A percentile compares a stretch with the other conserved stretches of the same genome.
Conservation (phyloP, 768 basidiomycete genomes). For the Rhodotorula paludigena region DNA sequence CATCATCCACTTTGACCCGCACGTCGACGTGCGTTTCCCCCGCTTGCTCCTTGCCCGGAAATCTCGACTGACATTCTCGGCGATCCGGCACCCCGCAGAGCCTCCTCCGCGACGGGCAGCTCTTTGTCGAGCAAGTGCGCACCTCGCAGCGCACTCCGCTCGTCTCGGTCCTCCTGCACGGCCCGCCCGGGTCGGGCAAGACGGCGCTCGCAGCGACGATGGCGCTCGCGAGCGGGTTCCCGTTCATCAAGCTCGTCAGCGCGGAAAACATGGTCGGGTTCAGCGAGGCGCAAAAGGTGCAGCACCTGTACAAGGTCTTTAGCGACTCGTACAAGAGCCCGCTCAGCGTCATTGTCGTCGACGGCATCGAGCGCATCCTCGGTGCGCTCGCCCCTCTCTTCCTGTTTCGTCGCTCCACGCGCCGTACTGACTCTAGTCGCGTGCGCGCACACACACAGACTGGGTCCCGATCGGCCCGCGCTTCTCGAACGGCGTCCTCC, state of each 20-base stretch:
- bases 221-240: slow-evolving; percentile 85
- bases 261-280: slow-evolving; percentile 96
- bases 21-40: slow-evolving; percentile 63
- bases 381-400: slow-evolving; percentile 54
- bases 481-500: slow-evolving; percentile 90
- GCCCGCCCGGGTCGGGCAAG: slow-evolving; percentile 81
- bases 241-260: slow-evolving; percentile 95
- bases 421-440: not conserved
- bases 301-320: slow-evolving; percentile 86
- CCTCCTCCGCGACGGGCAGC: slow-evolving; percentile 73
- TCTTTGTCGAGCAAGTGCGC: slow-evolving; percentile 90
- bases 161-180: slow-evolving; percentile 83
- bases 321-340: slow-evolving; percentile 96
- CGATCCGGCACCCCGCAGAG: slow-evolving; percentile 60
- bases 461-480: slow-evolving; percentile 96
- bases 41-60: not conserved
- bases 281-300: slow-evolving; percentile 85
- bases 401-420: too few relatives aligned
- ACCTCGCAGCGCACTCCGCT: slow-evolving; percentile 83
- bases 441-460: slow-evolving; percentile 62
- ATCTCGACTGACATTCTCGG: too few relatives aligned
- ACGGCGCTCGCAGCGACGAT: slow-evolving; percentile 91
- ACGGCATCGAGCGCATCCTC: slow-evolving; percentile 85
- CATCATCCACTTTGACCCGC: slow-evolving; percentile 76
- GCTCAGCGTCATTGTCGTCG: slow-evolving; percentile 88